A percentile compares a stretch with the other conserved stretches of the same genome.
phyloP scores from a whole-genome alignment of 192 early-diverging fungal species.

The Geranomyces variabilis region DNA sequence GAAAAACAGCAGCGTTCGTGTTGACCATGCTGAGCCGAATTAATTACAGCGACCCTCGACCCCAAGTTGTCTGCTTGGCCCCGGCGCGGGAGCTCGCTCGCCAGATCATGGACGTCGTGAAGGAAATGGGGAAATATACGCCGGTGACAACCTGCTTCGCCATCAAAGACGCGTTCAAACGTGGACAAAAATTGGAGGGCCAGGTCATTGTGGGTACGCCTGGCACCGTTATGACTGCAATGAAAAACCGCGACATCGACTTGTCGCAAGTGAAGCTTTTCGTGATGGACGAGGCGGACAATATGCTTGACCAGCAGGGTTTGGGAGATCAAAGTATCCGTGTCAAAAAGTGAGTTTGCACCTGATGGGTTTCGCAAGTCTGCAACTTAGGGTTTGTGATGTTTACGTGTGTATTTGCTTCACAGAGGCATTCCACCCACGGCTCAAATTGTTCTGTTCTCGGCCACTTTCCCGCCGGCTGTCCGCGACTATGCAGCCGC shows the following conservation, averaged over 20 bases:
- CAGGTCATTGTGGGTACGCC: slow-evolving; percentile 95
- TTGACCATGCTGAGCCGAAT: slow-evolving; percentile 90
- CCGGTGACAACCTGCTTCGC: slow-evolving; percentile 72
- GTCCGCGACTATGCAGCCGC: slow-evolving; percentile 76
- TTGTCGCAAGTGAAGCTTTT: slow-evolving; percentile 72
- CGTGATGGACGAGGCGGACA: slow-evolving; percentile 98
- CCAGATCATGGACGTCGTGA: slow-evolving; percentile 90
- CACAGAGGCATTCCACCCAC: slow-evolving; percentile 67
- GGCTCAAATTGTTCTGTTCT: slow-evolving; percentile 91
- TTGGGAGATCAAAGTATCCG: slow-evolving; percentile 86
- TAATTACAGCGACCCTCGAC: slow-evolving; percentile 63
- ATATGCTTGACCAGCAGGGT: slow-evolving; percentile 84
- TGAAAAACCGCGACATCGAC: slow-evolving; percentile 67
- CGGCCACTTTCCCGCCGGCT: slow-evolving; percentile 86
- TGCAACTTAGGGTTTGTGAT: too few relatives aligned
- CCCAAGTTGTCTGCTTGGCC: slow-evolving; percentile 88
- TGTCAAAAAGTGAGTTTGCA: slow-evolving; percentile 73
- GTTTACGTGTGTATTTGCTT: too few relatives aligned
- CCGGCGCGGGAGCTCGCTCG: slow-evolving; percentile 92
- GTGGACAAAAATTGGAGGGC: slow-evolving; percentile 64
- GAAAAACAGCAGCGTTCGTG: slow-evolving; percentile 96
- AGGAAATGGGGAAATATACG: slow-evolving; percentile 92
- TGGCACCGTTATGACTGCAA: slow-evolving; percentile 82
- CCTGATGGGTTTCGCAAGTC: neutral
- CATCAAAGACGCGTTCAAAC: slow-evolving; percentile 70